Base-by-base conservation (phyloP, 2,329 filamentous ascomycete species). In the Calonectria ilicicola region DNA sequence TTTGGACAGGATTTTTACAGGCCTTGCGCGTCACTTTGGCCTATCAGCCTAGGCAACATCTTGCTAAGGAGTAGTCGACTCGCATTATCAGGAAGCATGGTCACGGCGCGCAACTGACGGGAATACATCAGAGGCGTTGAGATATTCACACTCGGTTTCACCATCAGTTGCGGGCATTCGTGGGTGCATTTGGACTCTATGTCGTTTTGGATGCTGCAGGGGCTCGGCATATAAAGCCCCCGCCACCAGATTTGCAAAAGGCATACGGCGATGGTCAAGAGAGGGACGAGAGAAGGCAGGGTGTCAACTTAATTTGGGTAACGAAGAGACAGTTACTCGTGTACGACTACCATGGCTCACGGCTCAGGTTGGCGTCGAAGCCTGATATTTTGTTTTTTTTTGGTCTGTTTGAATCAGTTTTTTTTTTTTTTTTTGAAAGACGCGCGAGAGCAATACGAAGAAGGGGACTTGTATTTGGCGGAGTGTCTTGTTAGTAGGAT, bases 281-380 rank as follows among this genome's bases (percentile, higher is more conserved):
- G 77, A 73, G 65, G 69, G 66, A 70, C 72, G 51, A 65, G 65
- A 68, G 71, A 64, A 53, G 70, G 42, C 35, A 46, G 46, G 63
- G 53, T 56, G 58, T 72, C 69, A 67, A 68, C 69, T 77, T 82
- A 81, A 82, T 83, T 74, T 79, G 79, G 77, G 79, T 80, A 80
- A 81, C 74, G 75, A 77, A 77, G 74, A 78, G 79, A 69, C 69
- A 73, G 76, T 80, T 81, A 78, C 79, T 81, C 77, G 77, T 83
- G 81, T 83, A 83, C 75, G 78, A 83, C 79, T 81, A 80, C 79
- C 76, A 71, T 72, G 72, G 72, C 69, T 75, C 67, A 69, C 66
- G 74, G 75, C 74, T 75, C 76, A 70, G 78, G 75, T 69, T 74
- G 69, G 73, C 68, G 74, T 78, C 74, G 68, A 71, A 74, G 69